Base-by-base conservation (phyloP, 495 filamentous ascomycete species). In the Trichoderma orchidacearum region DNA sequence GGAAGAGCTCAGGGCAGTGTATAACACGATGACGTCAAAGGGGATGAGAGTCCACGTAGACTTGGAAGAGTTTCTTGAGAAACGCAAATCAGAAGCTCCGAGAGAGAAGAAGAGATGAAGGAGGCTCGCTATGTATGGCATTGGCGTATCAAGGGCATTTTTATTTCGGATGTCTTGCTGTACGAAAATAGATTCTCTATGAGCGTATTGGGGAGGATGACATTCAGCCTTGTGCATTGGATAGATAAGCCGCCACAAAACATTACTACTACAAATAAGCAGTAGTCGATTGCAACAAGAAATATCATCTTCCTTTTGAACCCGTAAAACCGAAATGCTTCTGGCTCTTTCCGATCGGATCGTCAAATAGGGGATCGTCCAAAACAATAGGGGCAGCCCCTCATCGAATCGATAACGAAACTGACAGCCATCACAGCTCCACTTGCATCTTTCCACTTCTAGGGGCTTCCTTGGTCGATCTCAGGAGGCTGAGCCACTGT, bases 1-100 rank as follows among this genome's bases (percentile, higher is more conserved):
- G 21, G 56, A 61, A 1, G 82, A 85, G 63, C 67, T 87, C 45
- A 79, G 78, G 59, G 80, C 80, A 28, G 73, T 75, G 15, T 64
- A 67, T n/a, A 60, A 61, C 34, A 66, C 62, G 5, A 63, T 77
- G 59, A 62, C 50, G 38, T 61, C 60, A 34, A 74, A 68, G 64
- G 70, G 72, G n/a, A 50, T 75, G 54, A 61, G 74, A 21, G 64
- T 75, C 1, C 65, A 69, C 56, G 68, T 74, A 4, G 74, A 76
- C 25, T 62, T 76, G 64, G 60, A 70, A 30, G 74, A 66, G 34
- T 72, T 72, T 57, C 57, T 66, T 27, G 64, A 60, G 58, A 57
- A 45, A 27, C 53, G 13, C 2, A 27, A 31, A 17, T 3, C 21
- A n/a, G 36, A 41, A 23, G 3, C 36, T 15, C 6, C 36, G 36